A percentile compares a stretch with the other conserved stretches of the same genome.
These are phyloP conservation scores for Pseudofabraea citricarpa DNA, from an alignment of 2,329 filamentous ascomycete species.

Conservation along the genomic window DNA sequence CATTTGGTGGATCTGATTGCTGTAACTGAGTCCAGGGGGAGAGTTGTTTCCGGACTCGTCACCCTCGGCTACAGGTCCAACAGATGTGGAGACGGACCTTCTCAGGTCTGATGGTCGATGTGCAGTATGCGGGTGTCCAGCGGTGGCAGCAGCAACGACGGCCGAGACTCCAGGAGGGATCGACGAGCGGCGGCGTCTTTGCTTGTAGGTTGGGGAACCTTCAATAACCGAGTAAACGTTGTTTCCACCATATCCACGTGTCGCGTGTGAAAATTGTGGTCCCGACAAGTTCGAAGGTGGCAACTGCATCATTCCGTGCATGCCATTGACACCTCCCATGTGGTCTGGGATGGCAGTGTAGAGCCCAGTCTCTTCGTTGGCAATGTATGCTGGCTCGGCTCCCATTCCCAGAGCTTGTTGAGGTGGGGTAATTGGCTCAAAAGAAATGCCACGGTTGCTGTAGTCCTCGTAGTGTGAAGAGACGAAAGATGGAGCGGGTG, in stretches of 20 bases:
- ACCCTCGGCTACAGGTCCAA: slow-evolving; percentile 74
- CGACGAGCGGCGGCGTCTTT: slow-evolving; percentile 87
- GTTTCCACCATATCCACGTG: slow-evolving; percentile 60
- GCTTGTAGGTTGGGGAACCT: slow-evolving; percentile 98
- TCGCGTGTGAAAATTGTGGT: slow-evolving; percentile 70
- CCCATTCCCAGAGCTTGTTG: slow-evolving; percentile 80
- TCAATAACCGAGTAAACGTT: slow-evolving; percentile 96
- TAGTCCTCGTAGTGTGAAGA: slow-evolving; percentile 99
- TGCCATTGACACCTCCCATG: slow-evolving; percentile 62
- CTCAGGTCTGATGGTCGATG: slow-evolving; percentile 88
- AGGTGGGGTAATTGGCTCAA: slow-evolving; percentile 93
- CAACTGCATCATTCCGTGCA: slow-evolving; percentile 87
- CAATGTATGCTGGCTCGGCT: slow-evolving; percentile 91
- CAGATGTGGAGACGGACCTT: slow-evolving; percentile 83
- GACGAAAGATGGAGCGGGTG: slow-evolving; percentile 93
- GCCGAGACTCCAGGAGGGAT: slow-evolving; percentile 74
- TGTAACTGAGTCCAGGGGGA: slow-evolving; percentile 70
- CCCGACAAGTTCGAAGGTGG: slow-evolving; percentile 80
- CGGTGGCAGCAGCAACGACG: slow-evolving; percentile 58
- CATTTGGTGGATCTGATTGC: slow-evolving; percentile 62
- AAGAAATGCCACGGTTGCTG: slow-evolving; percentile 92
- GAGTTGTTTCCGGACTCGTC: slow-evolving; percentile 78
- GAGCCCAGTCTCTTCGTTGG: slow-evolving; percentile 93
- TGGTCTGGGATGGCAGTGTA: slow-evolving; percentile 95
- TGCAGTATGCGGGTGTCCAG: slow-evolving; percentile 47